These are phyloP conservation scores for Escallonia herrerae DNA, from an alignment of 129 eudicot genomes.

Conservation along the genomic window DNA sequence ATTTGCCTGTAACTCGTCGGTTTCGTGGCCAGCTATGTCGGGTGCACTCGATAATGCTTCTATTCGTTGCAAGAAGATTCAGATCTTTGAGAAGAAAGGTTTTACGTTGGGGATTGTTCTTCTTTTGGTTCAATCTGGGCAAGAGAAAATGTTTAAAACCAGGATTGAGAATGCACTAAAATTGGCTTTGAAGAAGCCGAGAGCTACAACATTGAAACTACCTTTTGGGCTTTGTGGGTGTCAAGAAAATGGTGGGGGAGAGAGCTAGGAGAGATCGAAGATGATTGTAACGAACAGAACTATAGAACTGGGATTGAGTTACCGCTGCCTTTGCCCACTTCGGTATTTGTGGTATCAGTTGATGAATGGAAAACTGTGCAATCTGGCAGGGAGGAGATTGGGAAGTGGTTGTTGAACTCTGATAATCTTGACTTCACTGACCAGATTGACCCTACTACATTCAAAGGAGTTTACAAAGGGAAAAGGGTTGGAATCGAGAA, in stretches of 20 bases:
- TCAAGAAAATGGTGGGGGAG: conserved; percentile 68
- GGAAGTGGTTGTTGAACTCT: conserved; percentile 70
- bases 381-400: conserved; percentile 70
- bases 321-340: conserved; percentile 52
- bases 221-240: conserved; percentile 98
- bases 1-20: conserved; percentile 70
- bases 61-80: conserved; percentile 83
- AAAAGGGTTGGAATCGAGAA: conserved; percentile 80
- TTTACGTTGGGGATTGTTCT: conserved; percentile 73
- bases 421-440: conserved; percentile 78
- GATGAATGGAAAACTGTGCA: conserved; percentile 97
- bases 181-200: conserved; percentile 63
- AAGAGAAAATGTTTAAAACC: conserved; percentile 57
- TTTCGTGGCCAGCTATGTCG: conserved; percentile 91
- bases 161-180: conserved; percentile 64
- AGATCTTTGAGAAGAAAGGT: conserved; percentile 95
- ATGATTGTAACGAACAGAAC: conserved; percentile 44
- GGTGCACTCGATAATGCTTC: conserved; percentile 74
- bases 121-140: conserved; percentile 66
- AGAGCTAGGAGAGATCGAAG: conserved; percentile 63
- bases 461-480: conserved; percentile 83
- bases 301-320: conserved; percentile 52
- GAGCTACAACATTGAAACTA: conserved; percentile 56
- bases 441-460: conserved; percentile 60
- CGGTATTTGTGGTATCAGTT: conserved; percentile 68